Conservation (phyloP, 2,329 filamentous ascomycete genomes). For the Fusarium hostae region DNA sequence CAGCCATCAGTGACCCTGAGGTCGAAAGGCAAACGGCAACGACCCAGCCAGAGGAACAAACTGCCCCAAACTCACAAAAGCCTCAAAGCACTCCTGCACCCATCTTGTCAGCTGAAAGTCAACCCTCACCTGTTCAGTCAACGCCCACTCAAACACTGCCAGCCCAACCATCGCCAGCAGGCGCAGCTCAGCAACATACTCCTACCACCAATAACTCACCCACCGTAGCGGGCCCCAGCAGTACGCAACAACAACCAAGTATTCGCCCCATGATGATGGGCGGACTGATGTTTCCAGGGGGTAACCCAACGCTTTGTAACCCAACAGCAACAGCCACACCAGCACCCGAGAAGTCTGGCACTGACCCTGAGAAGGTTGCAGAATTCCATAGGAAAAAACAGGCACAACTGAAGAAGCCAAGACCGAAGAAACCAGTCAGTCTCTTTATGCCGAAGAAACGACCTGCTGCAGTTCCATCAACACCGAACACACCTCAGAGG, state of each 20-base stretch:
- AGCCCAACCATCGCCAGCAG: neutral
- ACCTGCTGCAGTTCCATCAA: neutral
- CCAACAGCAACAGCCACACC: neutral
- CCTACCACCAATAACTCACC: neutral
- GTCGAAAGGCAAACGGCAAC: neutral
- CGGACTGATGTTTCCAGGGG: conserved; percentile 22
- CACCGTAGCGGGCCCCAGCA: neutral
- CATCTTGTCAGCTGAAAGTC: neutral
- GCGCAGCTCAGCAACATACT: neutral
- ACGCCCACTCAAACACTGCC: neutral
- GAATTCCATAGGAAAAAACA: neutral
- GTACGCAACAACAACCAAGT: neutral
- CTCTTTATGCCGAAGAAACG: conserved; percentile 1
- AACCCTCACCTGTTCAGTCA: neutral
- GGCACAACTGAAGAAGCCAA: neutral
- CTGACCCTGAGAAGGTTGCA: neutral
- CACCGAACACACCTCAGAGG: neutral
- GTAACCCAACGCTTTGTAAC: conserved; percentile 1
- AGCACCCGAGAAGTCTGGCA: neutral
- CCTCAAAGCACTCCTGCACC: neutral
- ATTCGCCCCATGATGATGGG: neutral
- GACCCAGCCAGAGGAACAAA: neutral
- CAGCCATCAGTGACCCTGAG: neutral
- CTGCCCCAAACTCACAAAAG: neutral
- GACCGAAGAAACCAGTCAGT: neutral